Base-by-base conservation (phyloP, 257 asterid species). In the Capsicum rhomboideum region DNA sequence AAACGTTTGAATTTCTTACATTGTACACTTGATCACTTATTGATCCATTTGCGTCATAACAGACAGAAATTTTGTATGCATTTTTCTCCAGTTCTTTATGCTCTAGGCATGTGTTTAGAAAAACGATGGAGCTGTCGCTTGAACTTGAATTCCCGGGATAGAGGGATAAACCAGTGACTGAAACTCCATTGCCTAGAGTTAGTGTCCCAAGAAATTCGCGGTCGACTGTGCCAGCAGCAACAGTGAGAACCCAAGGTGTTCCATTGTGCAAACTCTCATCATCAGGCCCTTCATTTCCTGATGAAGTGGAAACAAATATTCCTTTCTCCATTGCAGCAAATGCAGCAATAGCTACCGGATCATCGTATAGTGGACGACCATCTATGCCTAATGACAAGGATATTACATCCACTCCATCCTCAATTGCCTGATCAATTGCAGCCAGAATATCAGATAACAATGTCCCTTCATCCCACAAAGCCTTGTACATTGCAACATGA, bases 321-420 rank as follows among this genome's bases (percentile, higher is more conserved):
- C 93, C 94, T 85, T 91, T 92, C 85, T 93, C 95, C 88, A 91
- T 77, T 10, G 98, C 98, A 2, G 97, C 93, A 66, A 93, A 94
- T 50, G 97, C 29, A 1, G 91, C 94, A 31, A 94, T 86, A 1
- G 98, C 95, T 0, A 94, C 42, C 0, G 93, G 92, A 53, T 94
- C 97, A 2, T 66, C 75, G 68, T 91, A 87, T 10, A 92, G 66
- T 6, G 91, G 85, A 10, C n/a, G 18, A 4, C 87, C 92, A 23
- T 90, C 92, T 1, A 91, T 6, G 63, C 97, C 97, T 1, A 94
- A 31, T 0, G 97, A 94, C 37, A 94, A 13, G 42, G 97, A 93
- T 17, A 94, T 2, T 17, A 94, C 87, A 67, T 91, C 97, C 2
- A 91, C 95, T 0, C 94, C 93, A 42, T 94, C 98, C 0, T 21